These are phyloP conservation scores for Juncus effusus DNA, from an alignment of 176 grass and related monocot species.

Conservation along the genomic window DNA sequence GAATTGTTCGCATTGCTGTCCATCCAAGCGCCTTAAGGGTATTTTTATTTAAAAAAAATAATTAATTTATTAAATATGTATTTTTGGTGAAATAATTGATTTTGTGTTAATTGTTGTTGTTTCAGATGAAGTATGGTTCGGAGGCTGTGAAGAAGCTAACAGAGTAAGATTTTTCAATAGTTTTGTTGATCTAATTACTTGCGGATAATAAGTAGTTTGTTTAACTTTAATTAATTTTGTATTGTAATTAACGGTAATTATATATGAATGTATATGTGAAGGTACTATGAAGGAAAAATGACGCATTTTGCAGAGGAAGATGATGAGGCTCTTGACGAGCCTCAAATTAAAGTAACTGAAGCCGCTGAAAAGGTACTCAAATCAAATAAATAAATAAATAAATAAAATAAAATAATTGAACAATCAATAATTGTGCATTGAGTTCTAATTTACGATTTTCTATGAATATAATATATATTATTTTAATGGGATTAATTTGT, in stretches of 20 bases:
- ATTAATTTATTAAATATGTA: neutral
- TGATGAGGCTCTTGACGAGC: conserved; percentile 53
- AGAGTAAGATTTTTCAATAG: conserved; percentile 30
- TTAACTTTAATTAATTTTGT: neutral
- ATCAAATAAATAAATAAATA: too few species aligned
- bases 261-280: conserved; percentile 17
- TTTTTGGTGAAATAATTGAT: neutral
- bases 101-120: conserved; percentile 7
- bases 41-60: neutral
- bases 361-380: conserved; percentile 76
- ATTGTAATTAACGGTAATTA: conserved; percentile 3
- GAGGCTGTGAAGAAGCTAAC: conserved; percentile 58
- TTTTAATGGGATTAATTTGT: neutral
- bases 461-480: conserved; percentile 3
- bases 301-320: conserved; percentile 44
- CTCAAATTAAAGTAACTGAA: conserved; percentile 60
- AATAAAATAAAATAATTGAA: too few species aligned
- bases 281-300: conserved; percentile 79
- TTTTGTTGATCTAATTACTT: neutral
- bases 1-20: conserved; percentile 93
- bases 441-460: neutral
- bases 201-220: neutral
- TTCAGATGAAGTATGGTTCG: conserved; percentile 82
- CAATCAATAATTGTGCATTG: too few species aligned
- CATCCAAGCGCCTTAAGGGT: conserved; percentile 90